Percentiles rank a stretch among this genome's conserved stretches.
phyloP scores from a whole-genome alignment of 1,284 basidiomycete species.

The Naganishia sp. region DNA sequence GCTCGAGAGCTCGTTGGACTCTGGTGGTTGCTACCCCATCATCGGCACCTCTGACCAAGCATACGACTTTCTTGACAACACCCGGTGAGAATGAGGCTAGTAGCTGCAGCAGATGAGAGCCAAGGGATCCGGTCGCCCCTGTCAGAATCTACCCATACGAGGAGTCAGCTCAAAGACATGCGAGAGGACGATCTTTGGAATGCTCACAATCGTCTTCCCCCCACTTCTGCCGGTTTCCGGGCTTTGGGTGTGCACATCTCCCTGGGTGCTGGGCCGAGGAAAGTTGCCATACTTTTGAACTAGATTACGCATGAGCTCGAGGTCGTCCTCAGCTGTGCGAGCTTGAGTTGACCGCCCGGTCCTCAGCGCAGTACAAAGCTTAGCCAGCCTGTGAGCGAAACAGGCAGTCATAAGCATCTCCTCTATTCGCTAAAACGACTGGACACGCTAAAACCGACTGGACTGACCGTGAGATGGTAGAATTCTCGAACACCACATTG shows the following conservation, averaged over 20 bases:
- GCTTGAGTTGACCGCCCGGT: conserved; percentile 34
- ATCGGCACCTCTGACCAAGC: conserved; percentile 49
- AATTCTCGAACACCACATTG: conserved; percentile 54
- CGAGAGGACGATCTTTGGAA: too few relatives aligned
- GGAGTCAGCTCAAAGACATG: too few relatives aligned
- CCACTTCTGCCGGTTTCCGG: neutral
- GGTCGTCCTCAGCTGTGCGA: conserved; percentile 28
- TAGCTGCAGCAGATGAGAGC: conserved; percentile 48
- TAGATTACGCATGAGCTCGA: conserved; percentile 43
- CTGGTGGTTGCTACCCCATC: conserved; percentile 37
- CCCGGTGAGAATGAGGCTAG: conserved; percentile 31
- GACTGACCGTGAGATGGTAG: conserved; percentile 42
- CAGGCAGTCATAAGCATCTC: too few relatives aligned
- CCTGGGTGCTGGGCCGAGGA: neutral
- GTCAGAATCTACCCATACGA: conserved; percentile 44
- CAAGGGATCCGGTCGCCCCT: conserved; percentile 54
- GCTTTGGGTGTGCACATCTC: neutral
- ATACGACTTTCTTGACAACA: conserved; percentile 42
- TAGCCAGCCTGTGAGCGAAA: conserved; percentile 30
- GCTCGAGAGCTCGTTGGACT: conserved; percentile 32
- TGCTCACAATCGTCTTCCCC: conserved; percentile 11
- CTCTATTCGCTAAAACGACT: too few relatives aligned
- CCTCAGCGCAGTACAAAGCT: conserved; percentile 34
- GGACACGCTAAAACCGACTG: too few relatives aligned
- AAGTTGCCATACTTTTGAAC: conserved; percentile 44